Conservation (phyloP, 208 protist genomes). For the Leishmania amazonensis region DNA sequence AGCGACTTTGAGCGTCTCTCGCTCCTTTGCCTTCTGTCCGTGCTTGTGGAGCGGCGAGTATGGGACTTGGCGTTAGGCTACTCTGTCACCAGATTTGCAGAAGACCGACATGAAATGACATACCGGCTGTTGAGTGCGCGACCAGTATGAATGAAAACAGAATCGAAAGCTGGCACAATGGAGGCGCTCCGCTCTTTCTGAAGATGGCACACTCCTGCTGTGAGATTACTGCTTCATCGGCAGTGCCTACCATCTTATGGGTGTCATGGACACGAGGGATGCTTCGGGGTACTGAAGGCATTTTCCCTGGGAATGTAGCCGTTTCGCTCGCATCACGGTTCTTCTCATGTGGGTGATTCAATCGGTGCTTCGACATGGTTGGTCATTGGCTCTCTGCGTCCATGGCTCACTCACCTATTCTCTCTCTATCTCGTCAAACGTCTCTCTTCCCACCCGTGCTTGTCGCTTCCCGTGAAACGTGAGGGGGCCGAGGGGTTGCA, state of each 20-base stretch:
- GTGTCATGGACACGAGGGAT: too few relatives aligned
- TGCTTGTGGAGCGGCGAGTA: not conserved
- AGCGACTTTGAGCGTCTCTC: not conserved
- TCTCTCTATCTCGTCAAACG: not conserved
- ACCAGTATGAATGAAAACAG: too few relatives aligned
- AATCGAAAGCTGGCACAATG: too few relatives aligned
- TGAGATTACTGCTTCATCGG: not conserved
- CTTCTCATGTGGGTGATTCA: not conserved
- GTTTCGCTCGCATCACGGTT: not conserved
- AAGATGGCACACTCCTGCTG: not conserved
- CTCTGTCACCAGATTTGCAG: not conserved
- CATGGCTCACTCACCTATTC: not conserved
- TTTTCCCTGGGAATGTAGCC: not conserved
- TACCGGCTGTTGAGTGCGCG: too few relatives aligned
- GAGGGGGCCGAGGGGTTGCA: not conserved
- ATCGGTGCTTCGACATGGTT: not conserved
- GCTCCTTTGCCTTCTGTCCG: not conserved
- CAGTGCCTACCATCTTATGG: not conserved
- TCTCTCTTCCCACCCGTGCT: not conserved
- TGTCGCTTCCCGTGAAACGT: not conserved
- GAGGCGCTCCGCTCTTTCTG: too few relatives aligned
- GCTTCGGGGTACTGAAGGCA: not conserved
- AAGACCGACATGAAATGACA: not conserved
- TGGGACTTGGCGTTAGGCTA: rapidly evolving
- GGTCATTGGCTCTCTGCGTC: not conserved